These are phyloP conservation scores for Candida silvatica DNA, from an alignment of 805 yeast genomes.

Conservation along the genomic window DNA sequence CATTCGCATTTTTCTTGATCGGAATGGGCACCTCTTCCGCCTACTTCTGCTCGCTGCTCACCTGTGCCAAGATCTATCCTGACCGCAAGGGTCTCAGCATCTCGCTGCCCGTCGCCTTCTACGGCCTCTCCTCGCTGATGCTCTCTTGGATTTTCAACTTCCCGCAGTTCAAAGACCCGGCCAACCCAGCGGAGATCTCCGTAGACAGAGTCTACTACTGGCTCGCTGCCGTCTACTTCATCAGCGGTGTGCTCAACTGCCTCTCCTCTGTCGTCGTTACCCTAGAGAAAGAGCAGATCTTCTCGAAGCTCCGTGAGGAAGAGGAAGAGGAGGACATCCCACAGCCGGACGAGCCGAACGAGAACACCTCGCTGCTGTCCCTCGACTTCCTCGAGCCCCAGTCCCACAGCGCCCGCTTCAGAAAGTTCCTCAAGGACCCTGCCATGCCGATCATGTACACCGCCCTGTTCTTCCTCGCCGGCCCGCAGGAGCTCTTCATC, in stretches of 20 bases:
- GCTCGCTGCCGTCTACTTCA: constrained; percentile 43
- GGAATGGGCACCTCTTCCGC: constrained; percentile 70
- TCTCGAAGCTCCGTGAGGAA: constrained; percentile 19
- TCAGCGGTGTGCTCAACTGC: constrained; percentile 54
- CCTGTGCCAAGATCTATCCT: constrained; percentile 85
- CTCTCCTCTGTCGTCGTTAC: constrained; percentile 57
- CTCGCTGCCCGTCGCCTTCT: constrained; percentile 80
- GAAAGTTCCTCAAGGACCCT: constrained; percentile 35
- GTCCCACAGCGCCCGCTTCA: constrained; percentile 20
- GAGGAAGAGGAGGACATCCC: constrained; percentile 8
- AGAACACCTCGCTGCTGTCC: constrained; percentile 26
- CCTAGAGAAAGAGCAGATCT: constrained; percentile 41
- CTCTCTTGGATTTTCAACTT: constrained; percentile 53
- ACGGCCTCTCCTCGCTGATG: constrained; percentile 74
- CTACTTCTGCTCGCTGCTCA: constrained; percentile 61
- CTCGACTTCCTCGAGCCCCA: constrained; percentile 19
- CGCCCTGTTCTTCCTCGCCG: constrained; percentile 60
- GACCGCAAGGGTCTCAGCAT: constrained; percentile 70
- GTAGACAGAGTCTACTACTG: constrained; percentile 43
- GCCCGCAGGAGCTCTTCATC: constrained; percentile 80
- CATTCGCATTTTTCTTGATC: constrained; percentile 46
- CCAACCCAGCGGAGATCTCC: constrained; percentile 26
- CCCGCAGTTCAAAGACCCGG: constrained; percentile 26
- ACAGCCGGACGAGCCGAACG: constrained; percentile 10
- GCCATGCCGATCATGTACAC: constrained; percentile 57